Conservation (phyloP, 495 filamentous ascomycete species). For the Filosporella fistucella region DNA sequence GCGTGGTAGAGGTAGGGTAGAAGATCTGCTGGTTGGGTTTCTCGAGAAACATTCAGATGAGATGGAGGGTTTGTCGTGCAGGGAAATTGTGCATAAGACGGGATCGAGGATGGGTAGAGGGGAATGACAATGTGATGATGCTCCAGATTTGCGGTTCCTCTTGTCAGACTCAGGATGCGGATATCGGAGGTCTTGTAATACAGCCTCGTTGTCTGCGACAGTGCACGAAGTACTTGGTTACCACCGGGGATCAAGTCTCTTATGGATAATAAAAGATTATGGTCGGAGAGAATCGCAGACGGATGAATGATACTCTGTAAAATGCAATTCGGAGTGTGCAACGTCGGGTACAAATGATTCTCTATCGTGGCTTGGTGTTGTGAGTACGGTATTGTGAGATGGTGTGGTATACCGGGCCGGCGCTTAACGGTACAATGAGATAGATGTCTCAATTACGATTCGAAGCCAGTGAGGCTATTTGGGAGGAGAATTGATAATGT, state of each 20-base stretch:
- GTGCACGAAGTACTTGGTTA: not conserved
- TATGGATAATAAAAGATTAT: not conserved
- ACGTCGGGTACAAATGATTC: slow-evolving; percentile 10
- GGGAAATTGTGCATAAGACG: not conserved
- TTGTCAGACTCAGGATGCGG: slow-evolving; percentile 12
- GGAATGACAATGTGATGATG: not conserved
- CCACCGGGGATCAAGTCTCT: slow-evolving; percentile 7
- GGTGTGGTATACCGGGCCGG: too few species aligned
- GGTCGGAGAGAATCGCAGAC: slow-evolving; percentile 3
- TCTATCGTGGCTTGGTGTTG: slow-evolving; percentile 14
- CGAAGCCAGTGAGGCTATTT: not conserved
- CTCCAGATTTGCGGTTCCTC: not conserved
- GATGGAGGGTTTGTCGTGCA: slow-evolving; percentile 8
- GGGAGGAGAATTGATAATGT: too few species aligned
- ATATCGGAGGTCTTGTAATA: slow-evolving; percentile 16
- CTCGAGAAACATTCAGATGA: slow-evolving; percentile 21
- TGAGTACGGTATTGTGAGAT: not conserved
- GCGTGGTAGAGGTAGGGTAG: slow-evolving; percentile 7
- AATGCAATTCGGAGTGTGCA: not conserved
- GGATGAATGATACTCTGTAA: slow-evolving; percentile 1
- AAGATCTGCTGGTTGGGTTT: slow-evolving; percentile 9
- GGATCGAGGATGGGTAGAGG: not conserved
- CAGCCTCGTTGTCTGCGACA: slow-evolving; percentile 14
- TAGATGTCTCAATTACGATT: not conserved
- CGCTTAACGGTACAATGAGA: slow-evolving; percentile 3